Conservation (phyloP, 345 rosid genomes). For the Boechera stricta region DNA sequence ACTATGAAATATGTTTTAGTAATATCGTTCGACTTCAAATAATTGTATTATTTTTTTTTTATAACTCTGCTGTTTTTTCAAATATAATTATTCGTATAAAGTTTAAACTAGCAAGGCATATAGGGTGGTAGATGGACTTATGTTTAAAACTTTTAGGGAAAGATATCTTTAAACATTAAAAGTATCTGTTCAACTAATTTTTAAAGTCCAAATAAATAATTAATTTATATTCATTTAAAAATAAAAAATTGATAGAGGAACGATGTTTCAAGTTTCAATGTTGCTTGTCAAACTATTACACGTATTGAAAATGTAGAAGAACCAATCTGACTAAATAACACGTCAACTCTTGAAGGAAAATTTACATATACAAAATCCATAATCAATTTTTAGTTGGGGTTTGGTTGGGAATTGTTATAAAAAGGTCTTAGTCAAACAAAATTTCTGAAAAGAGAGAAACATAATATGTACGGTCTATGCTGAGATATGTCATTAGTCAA, state of each 20-base stretch:
- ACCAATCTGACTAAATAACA: constrained; percentile 28
- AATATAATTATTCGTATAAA: neutral
- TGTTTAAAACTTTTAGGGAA: constrained; percentile 14
- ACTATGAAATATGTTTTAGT: no score
- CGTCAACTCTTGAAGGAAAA: constrained; percentile 37
- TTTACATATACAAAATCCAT: constrained; percentile 20
- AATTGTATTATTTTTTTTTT: no score
- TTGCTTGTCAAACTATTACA: constrained; percentile 38
- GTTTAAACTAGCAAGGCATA: constrained; percentile 13
- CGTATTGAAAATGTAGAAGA: constrained; percentile 35
- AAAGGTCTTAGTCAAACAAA: neutral
- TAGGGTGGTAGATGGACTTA: constrained; percentile 23
- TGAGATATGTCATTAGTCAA: constrained; percentile 32
- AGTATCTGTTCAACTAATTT: constrained; percentile 31
- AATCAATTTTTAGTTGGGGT: constrained; percentile 35
- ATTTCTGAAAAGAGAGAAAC: neutral
- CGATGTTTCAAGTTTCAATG: constrained; percentile 30
- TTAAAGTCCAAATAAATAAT: neutral
- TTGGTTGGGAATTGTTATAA: constrained; percentile 36
- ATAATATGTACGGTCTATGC: constrained; percentile 5
- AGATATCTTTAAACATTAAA: constrained; percentile 9
- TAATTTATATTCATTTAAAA: neutral
- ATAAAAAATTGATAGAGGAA: constrained; percentile 7
- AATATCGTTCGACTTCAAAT: no score
- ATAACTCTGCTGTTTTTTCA: neutral